A percentile compares a stretch with the other conserved stretches of the same genome.
These are phyloP conservation scores for Aspergillus proliferans DNA, from an alignment of 2,329 filamentous ascomycete genomes.

Conservation along the genomic window DNA sequence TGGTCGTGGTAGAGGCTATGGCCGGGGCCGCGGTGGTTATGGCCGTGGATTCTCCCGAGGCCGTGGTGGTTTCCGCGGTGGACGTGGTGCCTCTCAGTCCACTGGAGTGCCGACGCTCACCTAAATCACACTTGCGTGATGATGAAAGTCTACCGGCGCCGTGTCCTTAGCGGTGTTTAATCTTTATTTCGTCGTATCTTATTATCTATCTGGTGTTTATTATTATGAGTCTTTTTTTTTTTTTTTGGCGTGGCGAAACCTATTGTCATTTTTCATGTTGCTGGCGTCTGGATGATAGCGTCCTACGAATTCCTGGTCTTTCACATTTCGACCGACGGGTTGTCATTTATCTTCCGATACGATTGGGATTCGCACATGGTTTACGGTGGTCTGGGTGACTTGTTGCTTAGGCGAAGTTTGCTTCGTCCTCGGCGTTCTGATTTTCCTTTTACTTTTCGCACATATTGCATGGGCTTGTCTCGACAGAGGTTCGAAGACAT, in stretches of 20 bases:
- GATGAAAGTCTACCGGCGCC: not conserved
- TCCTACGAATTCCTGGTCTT: conserved; percentile 18
- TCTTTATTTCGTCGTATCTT: conserved; percentile 3
- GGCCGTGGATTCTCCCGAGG: conserved; percentile 37
- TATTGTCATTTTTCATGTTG: conserved; percentile 12
- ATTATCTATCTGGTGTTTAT: not conserved
- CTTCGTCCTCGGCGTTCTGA: not conserved
- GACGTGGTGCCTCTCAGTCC: conserved; percentile 31
- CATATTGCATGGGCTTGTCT: not conserved
- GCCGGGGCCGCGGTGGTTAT: conserved; percentile 46
- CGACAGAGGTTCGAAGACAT: too few relatives aligned
- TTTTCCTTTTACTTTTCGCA: not conserved
- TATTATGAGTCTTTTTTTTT: not conserved
- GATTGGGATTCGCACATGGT: conserved; percentile 7
- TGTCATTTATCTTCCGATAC: not conserved
- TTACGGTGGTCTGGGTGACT: conserved; percentile 4
- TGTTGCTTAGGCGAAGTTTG: not conserved
- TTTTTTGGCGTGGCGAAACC: conserved; percentile 16
- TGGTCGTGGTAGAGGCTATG: conserved; percentile 45
- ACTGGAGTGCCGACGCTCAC: conserved; percentile 33
- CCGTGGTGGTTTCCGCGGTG: conserved; percentile 35
- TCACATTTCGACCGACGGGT: not conserved
- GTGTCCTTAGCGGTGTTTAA: conserved; percentile 15
- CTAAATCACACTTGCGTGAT: conserved; percentile 13
- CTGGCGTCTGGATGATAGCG: conserved; percentile 20